Evolutionary conservation across 192 early-diverging fungal genomes (phyloP), one percentile per base, ranked within the genome.

Genomic region (Physocladia obscura): DNA sequence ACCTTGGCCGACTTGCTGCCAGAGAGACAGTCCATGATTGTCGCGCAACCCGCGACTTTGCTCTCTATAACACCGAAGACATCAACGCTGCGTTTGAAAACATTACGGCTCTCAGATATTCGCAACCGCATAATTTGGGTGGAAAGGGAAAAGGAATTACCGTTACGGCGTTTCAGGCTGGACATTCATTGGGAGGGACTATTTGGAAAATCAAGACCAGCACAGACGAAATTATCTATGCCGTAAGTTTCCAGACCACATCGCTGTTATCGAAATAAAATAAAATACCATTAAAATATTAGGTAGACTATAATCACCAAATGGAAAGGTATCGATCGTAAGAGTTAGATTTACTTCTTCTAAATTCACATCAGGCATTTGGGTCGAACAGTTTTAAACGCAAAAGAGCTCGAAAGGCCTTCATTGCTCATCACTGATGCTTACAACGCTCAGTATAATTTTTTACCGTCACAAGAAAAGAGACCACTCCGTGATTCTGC

Each of bases 131-230:
- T 55, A 74, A 84, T 0, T 81, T 98, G 13, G 22, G 36, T 74
- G 90, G 89, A 1, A 94, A 93, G 54, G 89, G 89, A 76, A 76
- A 88, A 64, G 91, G 90, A 2, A 94, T 97, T 13, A 89, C 88
- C 0, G 86, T 99, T 32, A 95, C 94, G 4, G 93, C 97, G 4
- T 92, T 92, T 77, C 76, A 88, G 19, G 97, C 95, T 1, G 97
- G 95, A 6, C 95, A 98, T 71, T 89, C 97, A 0, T 82, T 99
- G 30, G 97, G 97, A 65, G 97, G 97, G 22, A 94, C 95, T 1
- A 81, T 99, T 47, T 99, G 97, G 97, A 94, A 91, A 54, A 93
- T 99, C 57, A 91, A 89, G 71, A 96, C 94, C 67, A 94, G 94
- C 56, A 89, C 92, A 17, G 94, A 98, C 69, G 88, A 91, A 6